Evolutionary conservation across 192 early-diverging fungal genomes (phyloP), one percentile per base, ranked within the genome.

Genomic region (Coemansia erecta): DNA sequence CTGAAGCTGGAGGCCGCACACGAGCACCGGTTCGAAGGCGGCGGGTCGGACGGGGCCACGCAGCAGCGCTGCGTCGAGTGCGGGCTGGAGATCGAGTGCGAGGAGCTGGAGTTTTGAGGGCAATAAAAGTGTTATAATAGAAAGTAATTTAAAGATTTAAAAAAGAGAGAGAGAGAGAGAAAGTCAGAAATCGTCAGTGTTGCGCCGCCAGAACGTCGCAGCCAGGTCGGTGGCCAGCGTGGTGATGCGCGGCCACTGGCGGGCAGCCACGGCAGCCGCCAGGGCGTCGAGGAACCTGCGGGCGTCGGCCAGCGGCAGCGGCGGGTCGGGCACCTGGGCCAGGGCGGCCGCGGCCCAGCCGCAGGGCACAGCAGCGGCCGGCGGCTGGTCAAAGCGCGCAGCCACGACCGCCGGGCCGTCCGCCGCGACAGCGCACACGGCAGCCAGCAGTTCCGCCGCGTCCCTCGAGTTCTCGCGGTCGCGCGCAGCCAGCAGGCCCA

Each of bases 11-110:
- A 90, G 28, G 70, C 54, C 11, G 68, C 75, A 26, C 94, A 97
- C 66, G 85, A 85, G 14, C 94, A 97, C 54, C 66, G 68, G 48
- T 97, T 83, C 71, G 89, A 85, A 42, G 64, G 45, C 18, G 70
- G 81, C 53, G 79, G 77, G 4, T 5, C 4, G 0, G 89, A 82
- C 8, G 67, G 56, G 8, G 68, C 24, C 15, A 31, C 72, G 0
- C 77, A 79, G n/a, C 86, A 87, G 58, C 82, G 70, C 4, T 91
- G 91, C 60, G 64, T 57, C 10, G 68, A 62, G 3, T 92, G 91
- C 66, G 87, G 89, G 2, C 63, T 90, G 19, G 69, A 74, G 10
- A 77, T 91, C 10, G 89, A 91, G 59, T 81, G 86, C 19, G 86
- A 86, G 53, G 81, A 85, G 62, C 87, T 92, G 68, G n/a, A n/a